These are phyloP conservation scores for Cordyceps cateniannulata DNA, from an alignment of 2,329 filamentous ascomycete species.

Conservation along the genomic window DNA sequence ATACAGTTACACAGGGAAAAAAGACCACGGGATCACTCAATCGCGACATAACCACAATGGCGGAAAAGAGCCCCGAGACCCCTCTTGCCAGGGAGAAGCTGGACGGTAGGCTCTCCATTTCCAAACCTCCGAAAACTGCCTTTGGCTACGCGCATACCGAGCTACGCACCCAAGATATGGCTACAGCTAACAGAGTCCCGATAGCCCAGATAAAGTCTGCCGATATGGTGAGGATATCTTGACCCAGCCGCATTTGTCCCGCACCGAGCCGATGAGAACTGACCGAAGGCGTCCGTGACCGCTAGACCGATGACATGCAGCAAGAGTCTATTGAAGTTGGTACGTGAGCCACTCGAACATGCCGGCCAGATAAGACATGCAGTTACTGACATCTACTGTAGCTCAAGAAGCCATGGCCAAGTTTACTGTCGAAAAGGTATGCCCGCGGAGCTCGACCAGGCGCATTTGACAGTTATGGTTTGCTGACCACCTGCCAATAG, in stretches of 20 bases:
- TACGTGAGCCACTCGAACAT: constrained; percentile 33
- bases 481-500: constrained; percentile 39
- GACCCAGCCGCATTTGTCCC: constrained; percentile 21
- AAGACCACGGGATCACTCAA: neutral
- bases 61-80: constrained; percentile 35
- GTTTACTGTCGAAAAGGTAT: constrained; percentile 56
- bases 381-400: constrained; percentile 21
- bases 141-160: neutral
- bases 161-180: neutral
- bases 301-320: constrained; percentile 93
- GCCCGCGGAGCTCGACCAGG: neutral
- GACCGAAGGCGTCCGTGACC: constrained; percentile 18
- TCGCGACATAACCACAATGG: constrained; percentile 22
- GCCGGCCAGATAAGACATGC: neutral
- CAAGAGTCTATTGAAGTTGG: constrained; percentile 91
- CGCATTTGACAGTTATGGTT: neutral
- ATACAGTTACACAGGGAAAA: neutral
- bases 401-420: constrained; percentile 59
- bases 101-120: constrained; percentile 49
- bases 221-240: constrained; percentile 73
- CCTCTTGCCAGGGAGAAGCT: constrained; percentile 64
- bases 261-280: constrained; percentile 19
- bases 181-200: neutral
- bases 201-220: constrained; percentile 95
- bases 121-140: neutral